Evolutionary conservation across 202 grass and related monocot genomes (phyloP), one percentile per base, ranked within the genome.

Genomic region (Dendrocalamus latiflorus): DNA sequence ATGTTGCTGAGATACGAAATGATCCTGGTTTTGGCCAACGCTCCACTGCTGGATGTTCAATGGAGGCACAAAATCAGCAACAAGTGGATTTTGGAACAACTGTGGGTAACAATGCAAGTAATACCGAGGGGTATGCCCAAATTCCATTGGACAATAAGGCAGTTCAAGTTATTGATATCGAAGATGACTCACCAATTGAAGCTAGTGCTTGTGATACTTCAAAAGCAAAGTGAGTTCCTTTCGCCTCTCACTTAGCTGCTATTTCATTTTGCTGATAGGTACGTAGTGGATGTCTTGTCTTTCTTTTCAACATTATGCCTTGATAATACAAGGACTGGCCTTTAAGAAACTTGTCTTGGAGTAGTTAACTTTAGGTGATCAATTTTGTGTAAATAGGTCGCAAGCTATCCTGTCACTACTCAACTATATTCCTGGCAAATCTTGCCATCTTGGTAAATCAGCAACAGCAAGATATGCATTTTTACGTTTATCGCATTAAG

Each of bases 101-200:
- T 78, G 28, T 53, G 55, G 84, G 24, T 53, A 88, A 84, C 43
- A 88, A 73, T 74, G 65, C 78, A 49, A 76, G 50, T 69, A 67
- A 65, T 89, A 34, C 51, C 8, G 75, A 77, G 24, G 77, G 69
- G 49, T 83, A 83, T 87, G 33, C 86, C 43, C 81, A 72, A 72
- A 73, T 89, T 83, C 42, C 85, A 37, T 81, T 85, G 53, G 74
- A 81, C 59, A 83, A 80, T 76, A 91, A 91, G 62, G 81, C 83
- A 28, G 80, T 91, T 81, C 84, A 90, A 65, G 86, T 97, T 75
- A 99, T 99, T 84, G 85, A 99, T 85, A 87, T 99, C 1, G 93
- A 93, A 83, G 91, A 89, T 86, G 93, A 94, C 51, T 86, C 88
- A 59, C 91, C 93, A 47, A 80, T 88, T 79, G 79, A 88, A 87